Evolutionary conservation across 768 basidiomycete genomes (phyloP).

Genomic region (Porphyrellus cyaneotinctus): DNA sequence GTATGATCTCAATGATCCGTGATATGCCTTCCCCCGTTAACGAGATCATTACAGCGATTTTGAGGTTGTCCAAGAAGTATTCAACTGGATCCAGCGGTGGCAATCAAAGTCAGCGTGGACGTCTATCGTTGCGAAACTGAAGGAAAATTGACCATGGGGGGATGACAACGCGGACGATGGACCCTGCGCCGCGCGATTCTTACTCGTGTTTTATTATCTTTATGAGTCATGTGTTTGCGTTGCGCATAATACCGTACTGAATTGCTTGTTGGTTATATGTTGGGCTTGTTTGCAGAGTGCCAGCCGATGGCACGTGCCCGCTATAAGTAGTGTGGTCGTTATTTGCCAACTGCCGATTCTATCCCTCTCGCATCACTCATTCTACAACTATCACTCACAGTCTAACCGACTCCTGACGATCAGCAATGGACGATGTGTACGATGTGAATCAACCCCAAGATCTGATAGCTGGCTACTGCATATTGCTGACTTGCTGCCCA

Average conservation of each 20-base stretch:
- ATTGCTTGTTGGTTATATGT: neutral
- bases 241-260: conserved; percentile 8
- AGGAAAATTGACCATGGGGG: conserved; percentile 1
- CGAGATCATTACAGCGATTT: conserved; percentile 15
- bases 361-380: conserved; percentile 4
- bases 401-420: conserved; percentile 14
- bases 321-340: conserved; percentile 28
- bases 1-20: conserved; percentile 33
- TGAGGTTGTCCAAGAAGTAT: conserved; percentile 28
- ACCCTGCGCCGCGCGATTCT: neutral
- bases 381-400: conserved; percentile 7
- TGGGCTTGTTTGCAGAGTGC: conserved; percentile 9
- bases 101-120: conserved; percentile 18
- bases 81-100: conserved; percentile 8
- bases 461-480: conserved; percentile 8
- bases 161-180: neutral
- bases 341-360: conserved; percentile 15
- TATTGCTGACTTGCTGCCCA: conserved; percentile 30
- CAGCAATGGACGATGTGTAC: conserved; percentile 96
- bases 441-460: conserved; percentile 54
- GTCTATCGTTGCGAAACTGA: conserved; percentile 22
- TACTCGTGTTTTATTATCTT: conserved; percentile 1
- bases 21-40: conserved; percentile 3
- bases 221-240: neutral
- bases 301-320: conserved; percentile 22